These are phyloP conservation scores for Tylopilus plumbeoviolaceoides DNA, from an alignment of 768 basidiomycete genomes.

Conservation along the genomic window DNA sequence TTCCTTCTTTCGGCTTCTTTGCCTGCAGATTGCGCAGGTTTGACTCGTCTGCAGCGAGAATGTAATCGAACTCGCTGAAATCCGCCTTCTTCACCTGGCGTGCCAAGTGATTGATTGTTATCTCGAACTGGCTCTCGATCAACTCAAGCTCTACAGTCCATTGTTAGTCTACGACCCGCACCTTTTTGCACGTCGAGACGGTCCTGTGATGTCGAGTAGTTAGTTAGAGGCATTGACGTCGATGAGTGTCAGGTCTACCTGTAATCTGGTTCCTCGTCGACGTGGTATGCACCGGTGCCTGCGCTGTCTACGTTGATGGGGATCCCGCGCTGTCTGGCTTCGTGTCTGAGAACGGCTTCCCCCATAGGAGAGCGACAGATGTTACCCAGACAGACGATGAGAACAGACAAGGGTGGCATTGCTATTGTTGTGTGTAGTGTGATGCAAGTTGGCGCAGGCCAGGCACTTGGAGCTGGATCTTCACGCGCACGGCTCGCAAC, in stretches of 20 bases:
- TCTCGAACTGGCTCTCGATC: constrained; percentile 48
- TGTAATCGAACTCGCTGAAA: constrained; percentile 74
- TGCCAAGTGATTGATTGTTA: constrained; percentile 67
- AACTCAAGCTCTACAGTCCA: neutral
- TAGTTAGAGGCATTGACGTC: neutral
- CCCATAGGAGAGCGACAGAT: constrained; percentile 93
- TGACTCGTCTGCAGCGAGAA: constrained; percentile 78
- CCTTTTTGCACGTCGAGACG: constrained; percentile 67
- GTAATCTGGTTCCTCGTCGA: constrained; percentile 79
- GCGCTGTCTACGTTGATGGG: constrained; percentile 76
- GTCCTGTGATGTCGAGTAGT: constrained; percentile 43
- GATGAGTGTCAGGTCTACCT: constrained; percentile 42
- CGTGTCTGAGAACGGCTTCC: constrained; percentile 75
- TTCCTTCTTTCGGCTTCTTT: constrained; percentile 48
- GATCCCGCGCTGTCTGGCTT: constrained; percentile 61
- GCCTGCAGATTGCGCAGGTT: constrained; percentile 64
- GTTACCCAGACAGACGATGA: constrained; percentile 79
- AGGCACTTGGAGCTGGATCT: neutral
- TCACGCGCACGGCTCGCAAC: too few species aligned
- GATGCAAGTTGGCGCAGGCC: too few species aligned
- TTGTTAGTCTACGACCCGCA: constrained; percentile 20
- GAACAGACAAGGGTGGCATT: constrained; percentile 45
- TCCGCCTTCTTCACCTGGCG: constrained; percentile 64
- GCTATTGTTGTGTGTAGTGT: constrained; percentile 3
- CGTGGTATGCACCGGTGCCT: constrained; percentile 82